phyloP scores from a whole-genome alignment of 441 rosid species.

The Populus trichocarpa region DNA sequence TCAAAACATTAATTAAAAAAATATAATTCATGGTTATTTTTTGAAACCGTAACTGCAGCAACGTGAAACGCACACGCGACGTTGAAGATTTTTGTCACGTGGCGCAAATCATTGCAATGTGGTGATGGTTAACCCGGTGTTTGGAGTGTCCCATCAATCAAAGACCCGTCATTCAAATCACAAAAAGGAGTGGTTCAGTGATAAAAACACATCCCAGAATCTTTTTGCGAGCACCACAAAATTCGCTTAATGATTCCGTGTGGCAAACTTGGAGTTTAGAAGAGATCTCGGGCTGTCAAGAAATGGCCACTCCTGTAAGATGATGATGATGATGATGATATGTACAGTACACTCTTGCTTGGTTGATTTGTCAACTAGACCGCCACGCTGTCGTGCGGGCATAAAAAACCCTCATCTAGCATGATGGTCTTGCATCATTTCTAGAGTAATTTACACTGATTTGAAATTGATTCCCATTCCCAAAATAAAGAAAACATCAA shows the following conservation, averaged over 20 bases:
- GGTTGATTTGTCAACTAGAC: not conserved
- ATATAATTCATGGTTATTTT: too few relatives aligned
- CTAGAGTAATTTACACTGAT: not conserved
- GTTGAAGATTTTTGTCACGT: too few relatives aligned
- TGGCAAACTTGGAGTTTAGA: not conserved
- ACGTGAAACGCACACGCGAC: too few relatives aligned
- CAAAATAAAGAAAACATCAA: not conserved
- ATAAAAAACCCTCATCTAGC: not conserved
- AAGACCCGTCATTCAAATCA: not conserved
- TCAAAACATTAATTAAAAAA: too few relatives aligned
- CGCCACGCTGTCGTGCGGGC: not conserved
- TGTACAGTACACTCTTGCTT: not conserved
- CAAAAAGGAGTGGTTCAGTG: not conserved
- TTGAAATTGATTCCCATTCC: not conserved
- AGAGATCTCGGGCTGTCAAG: too few relatives aligned
- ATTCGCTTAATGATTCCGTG: not conserved
- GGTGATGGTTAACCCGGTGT: not conserved
- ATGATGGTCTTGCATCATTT: not conserved
- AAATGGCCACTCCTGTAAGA: too few relatives aligned
- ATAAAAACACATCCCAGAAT: not conserved
- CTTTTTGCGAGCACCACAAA: not conserved
- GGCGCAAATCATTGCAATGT: too few relatives aligned
- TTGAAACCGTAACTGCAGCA: too few relatives aligned
- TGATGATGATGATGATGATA: too few relatives aligned
- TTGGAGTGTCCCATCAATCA: not conserved